Evolutionary conservation across 352 stramenopile species (phyloP), one percentile per base, ranked within the genome.

Genomic region (Phytophthora sansomeana): DNA sequence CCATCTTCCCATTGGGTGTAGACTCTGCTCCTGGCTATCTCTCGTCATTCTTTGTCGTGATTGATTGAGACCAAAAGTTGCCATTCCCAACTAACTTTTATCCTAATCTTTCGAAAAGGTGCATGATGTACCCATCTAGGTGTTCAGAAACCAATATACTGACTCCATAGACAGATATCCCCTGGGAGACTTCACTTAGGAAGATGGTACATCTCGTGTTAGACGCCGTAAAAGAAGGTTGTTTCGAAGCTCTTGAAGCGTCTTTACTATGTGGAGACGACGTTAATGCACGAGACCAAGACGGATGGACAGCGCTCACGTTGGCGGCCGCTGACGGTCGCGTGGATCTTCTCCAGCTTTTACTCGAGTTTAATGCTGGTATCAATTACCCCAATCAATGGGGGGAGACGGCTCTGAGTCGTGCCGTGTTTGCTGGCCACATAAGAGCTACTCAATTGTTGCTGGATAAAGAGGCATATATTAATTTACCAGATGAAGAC

Each of bases 381-480:
- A 16, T 58, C 16, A 38, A 57, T 28, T 16, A 19, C 32, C 44
- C 43, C 21, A 63, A 63, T n/a, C 56, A 43, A 49, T 63, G 44
- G 44, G 41, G 39, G 35, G 56, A 63, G 56, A 55, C 56, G 28
- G 56, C 56, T 4, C 17, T 64, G 17, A 64, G 46, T 57, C 43
- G 57, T 17, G 43, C 57, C 1, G 57, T 48, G 33, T 64, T 51
- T 17, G 46, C 46, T 13, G 57, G 57, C 24, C 57, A 64, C 14
- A 3, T 36, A 5, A 19, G n/a, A 28, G 35, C 19, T 26, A 36
- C 36, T 36, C 35, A 28, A 11, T 6, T 50, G 28, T 10, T 64
- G 33, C 33, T 64, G 16, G 44, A 58, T 17, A 36, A 44, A 21
- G 56, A 44, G 17, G 57, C 44, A 32, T 33, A 30, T 11, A 35